Percentiles rank a stretch among this genome's conserved stretches.
These are phyloP conservation scores for Pichia sp. DNA, from an alignment of 1,139 yeast genomes.

Conservation along the genomic window DNA sequence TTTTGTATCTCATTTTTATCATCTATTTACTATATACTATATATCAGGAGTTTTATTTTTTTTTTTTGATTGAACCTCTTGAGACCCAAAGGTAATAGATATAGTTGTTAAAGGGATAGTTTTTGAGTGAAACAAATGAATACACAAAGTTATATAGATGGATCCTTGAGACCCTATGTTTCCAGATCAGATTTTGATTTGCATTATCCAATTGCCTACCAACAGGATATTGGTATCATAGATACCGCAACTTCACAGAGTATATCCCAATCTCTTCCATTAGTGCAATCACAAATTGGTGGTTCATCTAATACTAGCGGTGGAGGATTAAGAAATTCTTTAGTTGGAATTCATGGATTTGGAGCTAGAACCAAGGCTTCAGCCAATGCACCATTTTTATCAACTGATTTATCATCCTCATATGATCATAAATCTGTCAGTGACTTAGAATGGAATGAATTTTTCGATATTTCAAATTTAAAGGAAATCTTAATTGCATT, in stretches of 20 bases:
- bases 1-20: no score
- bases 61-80: no score
- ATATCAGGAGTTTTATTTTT: no score
- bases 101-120: neutral
- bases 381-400: conserved; percentile 7
- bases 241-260: conserved; percentile 29
- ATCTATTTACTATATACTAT: no score
- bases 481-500: conserved; percentile 49
- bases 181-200: conserved; percentile 27
- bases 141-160: conserved; percentile 21
- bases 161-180: conserved; percentile 28
- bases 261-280: conserved; percentile 29
- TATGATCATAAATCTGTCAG: conserved; percentile 18
- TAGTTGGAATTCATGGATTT: conserved; percentile 18
- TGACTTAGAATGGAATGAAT: conserved; percentile 64
- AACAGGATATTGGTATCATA: conserved; percentile 29
- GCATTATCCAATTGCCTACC: conserved; percentile 30
- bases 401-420: conserved; percentile 7
- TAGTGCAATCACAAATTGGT: conserved; percentile 16
- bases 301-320: conserved; percentile 1
- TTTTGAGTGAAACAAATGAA: conserved; percentile 14
- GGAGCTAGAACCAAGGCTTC: conserved; percentile 11
- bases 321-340: conserved; percentile 1
- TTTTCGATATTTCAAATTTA: conserved; percentile 53
- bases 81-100: no score